phyloP scores from a whole-genome alignment of 129 eudicot genomes.

The Ambrosia trifida region DNA sequence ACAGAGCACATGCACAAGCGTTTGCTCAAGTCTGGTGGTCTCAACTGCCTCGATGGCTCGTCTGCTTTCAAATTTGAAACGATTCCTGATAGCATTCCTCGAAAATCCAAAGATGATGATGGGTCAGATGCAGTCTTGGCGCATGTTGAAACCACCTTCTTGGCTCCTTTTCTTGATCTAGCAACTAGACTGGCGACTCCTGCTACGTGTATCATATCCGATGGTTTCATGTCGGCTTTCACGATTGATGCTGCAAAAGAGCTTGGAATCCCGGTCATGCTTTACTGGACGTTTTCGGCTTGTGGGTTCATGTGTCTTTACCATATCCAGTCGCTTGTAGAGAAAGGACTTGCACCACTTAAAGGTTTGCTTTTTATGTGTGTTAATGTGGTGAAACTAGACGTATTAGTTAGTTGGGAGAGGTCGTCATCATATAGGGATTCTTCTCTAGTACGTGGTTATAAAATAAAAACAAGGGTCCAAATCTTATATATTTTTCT shows the following conservation, averaged over 20 bases:
- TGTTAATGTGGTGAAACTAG: background rate
- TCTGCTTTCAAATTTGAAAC: conserved; percentile 31
- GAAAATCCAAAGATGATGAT: conserved; percentile 16
- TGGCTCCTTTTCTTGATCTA: conserved; percentile 32
- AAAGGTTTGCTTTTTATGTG: conserved; percentile 23
- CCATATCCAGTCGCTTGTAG: conserved; percentile 16
- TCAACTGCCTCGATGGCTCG: conserved; percentile 28
- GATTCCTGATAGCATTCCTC: conserved; percentile 38
- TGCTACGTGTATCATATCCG: conserved; percentile 32
- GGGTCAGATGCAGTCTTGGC: conserved; percentile 4
- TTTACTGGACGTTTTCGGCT: conserved; percentile 33
- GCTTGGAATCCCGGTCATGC: conserved; percentile 33
- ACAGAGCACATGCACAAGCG: conserved; percentile 26
- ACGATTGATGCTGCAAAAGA: conserved; percentile 27
- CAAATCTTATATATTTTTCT: no score
- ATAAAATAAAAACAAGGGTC: no score
- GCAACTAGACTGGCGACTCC: conserved; percentile 26
- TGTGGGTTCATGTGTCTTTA: conserved; percentile 29
- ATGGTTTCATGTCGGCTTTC: conserved; percentile 35
- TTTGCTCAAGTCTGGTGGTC: conserved; percentile 18
- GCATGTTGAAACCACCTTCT: conserved; percentile 5
- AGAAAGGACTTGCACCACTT: conserved; percentile 34
- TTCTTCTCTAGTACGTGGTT: no score
- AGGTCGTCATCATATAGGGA: no score
- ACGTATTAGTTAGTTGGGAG: no score